Conservation (phyloP, 495 filamentous ascomycete genomes). For the Penicillium cataractarum region DNA sequence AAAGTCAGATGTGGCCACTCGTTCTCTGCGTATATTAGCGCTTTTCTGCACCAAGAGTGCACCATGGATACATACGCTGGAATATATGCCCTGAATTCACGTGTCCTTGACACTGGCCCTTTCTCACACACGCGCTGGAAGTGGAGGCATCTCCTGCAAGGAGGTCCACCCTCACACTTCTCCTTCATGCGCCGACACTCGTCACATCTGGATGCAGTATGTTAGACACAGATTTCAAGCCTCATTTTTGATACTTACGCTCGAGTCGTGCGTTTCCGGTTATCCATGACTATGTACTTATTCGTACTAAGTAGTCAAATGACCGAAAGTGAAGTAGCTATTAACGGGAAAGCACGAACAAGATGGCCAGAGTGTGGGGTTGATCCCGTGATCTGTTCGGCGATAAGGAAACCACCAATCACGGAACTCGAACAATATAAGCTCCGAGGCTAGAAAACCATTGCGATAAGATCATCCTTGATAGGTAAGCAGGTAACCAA, state of each 20-base stretch:
- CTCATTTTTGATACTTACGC: not conserved
- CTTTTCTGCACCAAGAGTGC: not conserved
- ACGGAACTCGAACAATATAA: not conserved
- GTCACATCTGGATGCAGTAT: slow-evolving; percentile 8
- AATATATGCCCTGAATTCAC: not conserved
- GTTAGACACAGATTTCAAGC: not conserved
- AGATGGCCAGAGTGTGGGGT: not conserved
- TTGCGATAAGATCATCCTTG: not conserved
- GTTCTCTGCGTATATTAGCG: slow-evolving; percentile 12
- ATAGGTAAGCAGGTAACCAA: not conserved
- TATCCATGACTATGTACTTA: not conserved
- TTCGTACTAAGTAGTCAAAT: not conserved
- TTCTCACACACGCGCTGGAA: not conserved
- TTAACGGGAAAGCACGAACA: not conserved
- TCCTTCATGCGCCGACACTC: slow-evolving; percentile 5
- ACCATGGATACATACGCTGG: not conserved
- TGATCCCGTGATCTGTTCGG: not conserved
- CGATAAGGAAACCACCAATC: slow-evolving; percentile 5
- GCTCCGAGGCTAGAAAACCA: not conserved
- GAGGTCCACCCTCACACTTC: slow-evolving; percentile 12
- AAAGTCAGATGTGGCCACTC: slow-evolving; percentile 18
- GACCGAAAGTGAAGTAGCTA: not conserved
- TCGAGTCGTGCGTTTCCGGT: not conserved
- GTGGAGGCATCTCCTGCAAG: slow-evolving; percentile 4
- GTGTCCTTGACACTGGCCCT: not conserved